These are phyloP conservation scores for Fusarium lateritium DNA, from an alignment of 2,329 filamentous ascomycete species.

Conservation along the genomic window DNA sequence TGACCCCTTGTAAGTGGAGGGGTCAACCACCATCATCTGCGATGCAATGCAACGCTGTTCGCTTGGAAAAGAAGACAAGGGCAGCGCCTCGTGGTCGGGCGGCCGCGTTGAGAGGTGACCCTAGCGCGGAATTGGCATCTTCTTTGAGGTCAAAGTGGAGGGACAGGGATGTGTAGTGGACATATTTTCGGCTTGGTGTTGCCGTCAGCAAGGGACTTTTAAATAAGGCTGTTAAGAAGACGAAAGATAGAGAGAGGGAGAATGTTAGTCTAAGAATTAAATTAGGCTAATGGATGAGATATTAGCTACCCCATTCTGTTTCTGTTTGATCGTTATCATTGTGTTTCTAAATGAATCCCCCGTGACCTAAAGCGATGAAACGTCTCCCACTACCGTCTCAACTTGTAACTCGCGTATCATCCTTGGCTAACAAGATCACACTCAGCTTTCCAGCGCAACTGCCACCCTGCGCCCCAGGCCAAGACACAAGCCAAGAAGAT, in stretches of 20 bases:
- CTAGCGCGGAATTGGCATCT: conserved; percentile 28
- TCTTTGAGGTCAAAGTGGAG: conserved; percentile 1
- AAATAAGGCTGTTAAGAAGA: neutral
- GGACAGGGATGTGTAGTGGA: neutral
- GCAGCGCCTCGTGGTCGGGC: conserved; percentile 35
- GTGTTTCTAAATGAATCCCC: conserved; percentile 14
- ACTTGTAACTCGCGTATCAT: conserved; percentile 24
- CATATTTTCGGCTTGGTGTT: conserved; percentile 20
- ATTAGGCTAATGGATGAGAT: conserved; percentile 6
- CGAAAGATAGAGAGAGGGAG: neutral
- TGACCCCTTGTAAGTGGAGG: conserved; percentile 19
- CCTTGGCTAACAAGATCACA: conserved; percentile 22
- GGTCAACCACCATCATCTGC: neutral
- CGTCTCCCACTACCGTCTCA: conserved; percentile 9
- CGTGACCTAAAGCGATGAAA: conserved; percentile 12
- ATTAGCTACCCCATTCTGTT: conserved; percentile 14
- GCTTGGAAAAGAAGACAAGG: conserved; percentile 20
- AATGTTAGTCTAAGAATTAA: neutral
- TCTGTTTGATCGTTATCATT: conserved; percentile 4
- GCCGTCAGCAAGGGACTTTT: conserved; percentile 15
- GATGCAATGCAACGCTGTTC: conserved; percentile 35
- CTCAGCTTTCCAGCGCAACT: neutral
- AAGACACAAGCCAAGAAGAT: conserved; percentile 22
- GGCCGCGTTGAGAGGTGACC: conserved; percentile 42
- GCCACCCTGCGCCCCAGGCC: conserved; percentile 24